Evolutionary conservation across 768 basidiomycete species (phyloP).

Genomic region (Trametes gibbosa): DNA sequence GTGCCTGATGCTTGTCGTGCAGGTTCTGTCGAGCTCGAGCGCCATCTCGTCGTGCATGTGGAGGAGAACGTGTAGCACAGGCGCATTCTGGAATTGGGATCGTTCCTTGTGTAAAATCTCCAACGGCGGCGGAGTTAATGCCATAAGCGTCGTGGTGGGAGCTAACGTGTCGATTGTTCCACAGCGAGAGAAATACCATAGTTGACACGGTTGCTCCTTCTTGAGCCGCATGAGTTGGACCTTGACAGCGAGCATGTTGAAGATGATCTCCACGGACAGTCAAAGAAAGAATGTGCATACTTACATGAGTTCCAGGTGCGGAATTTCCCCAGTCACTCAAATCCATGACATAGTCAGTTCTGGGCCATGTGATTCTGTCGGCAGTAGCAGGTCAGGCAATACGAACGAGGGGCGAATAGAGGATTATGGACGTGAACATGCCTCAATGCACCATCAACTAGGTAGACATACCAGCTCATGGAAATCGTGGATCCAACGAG

Average conservation of each 20-base stretch:
- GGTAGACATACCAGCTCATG: neutral
- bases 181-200: slow-evolving; percentile 18
- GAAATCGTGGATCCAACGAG: neutral
- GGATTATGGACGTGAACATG: neutral
- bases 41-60: neutral
- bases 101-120: no score
- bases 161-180: neutral
- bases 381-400: neutral
- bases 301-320: neutral
- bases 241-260: neutral
- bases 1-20: neutral
- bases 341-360: neutral
- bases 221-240: slow-evolving; percentile 13
- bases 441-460: neutral
- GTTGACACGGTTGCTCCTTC: slow-evolving; percentile 14
- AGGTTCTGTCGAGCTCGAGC: neutral
- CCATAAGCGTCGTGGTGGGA: no score
- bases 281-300: no score
- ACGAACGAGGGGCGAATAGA: neutral
- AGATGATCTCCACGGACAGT: no score
- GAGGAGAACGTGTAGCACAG: neutral
- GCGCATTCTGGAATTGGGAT: no score
- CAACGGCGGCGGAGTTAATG: no score
- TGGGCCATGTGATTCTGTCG: neutral
- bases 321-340: neutral